Evolutionary conservation across 345 rosid species (phyloP), one percentile per base, ranked within the genome.

Genomic region (Bretschneidera sinensis): DNA sequence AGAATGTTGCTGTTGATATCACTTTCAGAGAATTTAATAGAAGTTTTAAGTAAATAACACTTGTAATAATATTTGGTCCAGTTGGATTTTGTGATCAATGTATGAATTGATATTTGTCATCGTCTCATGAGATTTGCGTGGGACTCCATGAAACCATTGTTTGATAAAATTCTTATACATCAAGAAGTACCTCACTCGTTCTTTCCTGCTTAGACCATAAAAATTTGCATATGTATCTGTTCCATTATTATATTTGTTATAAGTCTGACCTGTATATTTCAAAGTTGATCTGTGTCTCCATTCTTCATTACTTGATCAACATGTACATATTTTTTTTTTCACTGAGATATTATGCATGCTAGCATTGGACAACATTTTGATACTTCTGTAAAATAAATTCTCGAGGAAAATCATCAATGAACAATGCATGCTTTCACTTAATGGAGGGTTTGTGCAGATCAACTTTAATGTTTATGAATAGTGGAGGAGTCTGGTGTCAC

Each of bases 1-100:
- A 78, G 83, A 63, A 19, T 48, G 25, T 50, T 62, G 31, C 22
- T 28, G 17, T 48, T 69, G 17, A 43, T 24, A 62, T 62, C n/a
- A n/a, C n/a, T 10, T 48, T 51, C 0, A 6, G 59, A 63, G 33
- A 24, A 23, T 54, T 63, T 14, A 16, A 18, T 22, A 6, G 22
- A 35, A 21, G 17, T n/a, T 52, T 21, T 17, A 22, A 39, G 23
- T 43, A 33, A 33, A 51, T 61, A 17, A 43, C n/a, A 21, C 55
- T 24, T 55, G 10, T 25, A 23, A 18, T n/a, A 35, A 13, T 58
- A 9, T 17, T 31, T 11, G 10, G 16, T 39, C n/a, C 16, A 39
- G 45, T 7, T 39, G n/a, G n/a, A n/a, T 39, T 13, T 39, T 39
- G 45, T 39, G 45, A 9, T 5, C 11, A 14, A 39, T 39, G 15